Percentiles rank a stretch among this genome's conserved stretches.
Conservation (phyloP, 2,329 filamentous ascomycete genomes). For the Aciculosporium take region DNA sequence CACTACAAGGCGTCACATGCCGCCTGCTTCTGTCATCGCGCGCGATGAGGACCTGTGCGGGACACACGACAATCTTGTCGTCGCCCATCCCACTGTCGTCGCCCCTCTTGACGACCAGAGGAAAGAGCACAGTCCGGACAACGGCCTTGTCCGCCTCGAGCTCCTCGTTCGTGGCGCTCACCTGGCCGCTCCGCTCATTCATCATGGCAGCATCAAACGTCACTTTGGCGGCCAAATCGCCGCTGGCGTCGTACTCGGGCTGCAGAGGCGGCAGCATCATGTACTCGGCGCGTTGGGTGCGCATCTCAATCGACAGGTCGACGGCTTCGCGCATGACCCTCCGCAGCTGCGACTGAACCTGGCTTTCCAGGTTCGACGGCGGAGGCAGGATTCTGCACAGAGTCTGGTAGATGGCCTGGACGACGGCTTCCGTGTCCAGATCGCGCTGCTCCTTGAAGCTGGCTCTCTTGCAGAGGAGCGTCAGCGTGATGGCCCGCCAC, state of each 20-base stretch:
- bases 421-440: conserved; percentile 89
- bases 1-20: conserved; percentile 33
- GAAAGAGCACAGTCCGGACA: conserved; percentile 88
- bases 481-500: conserved; percentile 92
- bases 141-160: conserved; percentile 62
- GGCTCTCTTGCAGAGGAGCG: conserved; percentile 66
- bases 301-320: conserved; percentile 89
- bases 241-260: conserved; percentile 87
- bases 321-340: conserved; percentile 83
- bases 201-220: conserved; percentile 87
- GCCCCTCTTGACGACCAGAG: conserved; percentile 89
- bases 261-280: conserved; percentile 95
- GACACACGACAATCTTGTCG: conserved; percentile 89
- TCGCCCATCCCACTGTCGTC: conserved; percentile 78
- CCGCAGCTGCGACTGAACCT: conserved; percentile 71
- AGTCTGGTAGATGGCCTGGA: conserved; percentile 68
- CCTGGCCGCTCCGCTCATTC: conserved; percentile 72
- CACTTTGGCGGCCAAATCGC: conserved; percentile 76
- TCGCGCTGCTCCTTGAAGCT: conserved; percentile 72
- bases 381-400: conserved; percentile 76
- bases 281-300: conserved; percentile 89
- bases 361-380: conserved; percentile 62
- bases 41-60: conserved; percentile 81
- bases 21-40: conserved; percentile 27
- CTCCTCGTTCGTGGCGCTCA: conserved; percentile 51